A percentile compares a stretch with the other conserved stretches of the same genome.
phyloP scores from a whole-genome alignment of 148 eudicot species.

The Pouteria glomerata region DNA sequence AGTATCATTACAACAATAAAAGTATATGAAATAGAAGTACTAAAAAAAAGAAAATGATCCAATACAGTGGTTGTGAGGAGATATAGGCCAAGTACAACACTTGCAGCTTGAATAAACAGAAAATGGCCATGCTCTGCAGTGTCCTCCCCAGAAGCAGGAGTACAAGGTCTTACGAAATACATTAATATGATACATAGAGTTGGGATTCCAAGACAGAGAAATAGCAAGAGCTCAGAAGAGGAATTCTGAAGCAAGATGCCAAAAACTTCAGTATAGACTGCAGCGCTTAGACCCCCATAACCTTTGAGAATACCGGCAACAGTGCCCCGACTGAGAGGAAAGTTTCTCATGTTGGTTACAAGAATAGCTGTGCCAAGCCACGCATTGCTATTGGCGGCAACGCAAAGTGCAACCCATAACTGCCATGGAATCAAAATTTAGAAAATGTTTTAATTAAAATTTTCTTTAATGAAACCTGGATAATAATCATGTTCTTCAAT shows the following conservation, averaged over 20 bases:
- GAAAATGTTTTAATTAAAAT: not conserved
- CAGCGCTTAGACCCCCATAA: conserved; percentile 75
- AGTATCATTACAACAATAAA: conserved; percentile 55
- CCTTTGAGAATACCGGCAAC: conserved; percentile 91
- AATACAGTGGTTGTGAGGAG: conserved; percentile 58
- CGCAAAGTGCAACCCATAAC: conserved; percentile 77
- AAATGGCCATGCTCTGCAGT: conserved; percentile 57
- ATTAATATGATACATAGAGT: conserved; percentile 51
- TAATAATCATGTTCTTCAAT: not conserved
- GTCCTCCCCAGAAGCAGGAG: conserved; percentile 69
- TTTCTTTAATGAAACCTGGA: not conserved
- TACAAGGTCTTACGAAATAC: conserved; percentile 77
- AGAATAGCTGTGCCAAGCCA: conserved; percentile 81
- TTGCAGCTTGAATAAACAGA: conserved; percentile 66
- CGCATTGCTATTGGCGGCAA: conserved; percentile 77
- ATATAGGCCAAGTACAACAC: conserved; percentile 65
- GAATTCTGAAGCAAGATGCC: conserved; percentile 48
- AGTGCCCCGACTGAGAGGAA: conserved; percentile 74
- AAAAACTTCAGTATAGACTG: conserved; percentile 73
- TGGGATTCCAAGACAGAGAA: conserved; percentile 77
- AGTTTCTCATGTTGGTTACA: conserved; percentile 92
- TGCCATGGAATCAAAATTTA: conserved; percentile 23
- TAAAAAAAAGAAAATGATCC: conserved; percentile 33
- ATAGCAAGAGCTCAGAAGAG: conserved; percentile 52
- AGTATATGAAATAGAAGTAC: conserved; percentile 32